Evolutionary conservation across 805 yeast genomes (phyloP), one percentile per base, ranked within the genome.

Genomic region (Saccharomycopsis javanensis): DNA sequence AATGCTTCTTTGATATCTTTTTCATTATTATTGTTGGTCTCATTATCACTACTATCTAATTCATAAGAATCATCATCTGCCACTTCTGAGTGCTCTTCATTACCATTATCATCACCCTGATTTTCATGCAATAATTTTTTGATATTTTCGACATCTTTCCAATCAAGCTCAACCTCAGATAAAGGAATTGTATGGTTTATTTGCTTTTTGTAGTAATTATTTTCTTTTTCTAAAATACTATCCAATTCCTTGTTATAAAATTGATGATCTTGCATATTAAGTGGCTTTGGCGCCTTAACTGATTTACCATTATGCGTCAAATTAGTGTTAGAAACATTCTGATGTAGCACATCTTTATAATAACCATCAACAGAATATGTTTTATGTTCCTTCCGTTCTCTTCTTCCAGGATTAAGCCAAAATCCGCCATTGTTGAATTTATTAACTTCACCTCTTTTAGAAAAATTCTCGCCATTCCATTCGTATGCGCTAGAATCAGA

Each of bases 401-500:
- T 76, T 64, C 81, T 82, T 0, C 86, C 73, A 0, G 92, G 94
- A 64, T 86, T 85, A 33, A 86, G 80, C 88, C 91, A 86, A 2
- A 78, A 70, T 51, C 78, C 72, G 1, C 72, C 66, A 34, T 69
- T 71, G 34, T 74, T 73, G n/a, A 72, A 71, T 35, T 63, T 64
- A 4, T 61, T 51, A 42, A 15, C 25, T 8, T 20, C 48, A 42
- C 25, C 23, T 60, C 71, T 73, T 57, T 75, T 75, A 45, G 75
- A 72, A 58, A 76, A 76, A 55, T 74, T 73, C 60, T 92, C 90
- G 16, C 99, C 99, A 66, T 94, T 90, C 99, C 99, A 92, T 70
- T 91, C 97, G 69, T 92, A 92, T 0, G 97, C 94, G 0, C 90
- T 84, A 25, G 85, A 85, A 62, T 89, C 96, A 6, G 89, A 85